phyloP scores from a whole-genome alignment of 768 basidiomycete species.

The Krasilnikovozyma curviuscula region DNA sequence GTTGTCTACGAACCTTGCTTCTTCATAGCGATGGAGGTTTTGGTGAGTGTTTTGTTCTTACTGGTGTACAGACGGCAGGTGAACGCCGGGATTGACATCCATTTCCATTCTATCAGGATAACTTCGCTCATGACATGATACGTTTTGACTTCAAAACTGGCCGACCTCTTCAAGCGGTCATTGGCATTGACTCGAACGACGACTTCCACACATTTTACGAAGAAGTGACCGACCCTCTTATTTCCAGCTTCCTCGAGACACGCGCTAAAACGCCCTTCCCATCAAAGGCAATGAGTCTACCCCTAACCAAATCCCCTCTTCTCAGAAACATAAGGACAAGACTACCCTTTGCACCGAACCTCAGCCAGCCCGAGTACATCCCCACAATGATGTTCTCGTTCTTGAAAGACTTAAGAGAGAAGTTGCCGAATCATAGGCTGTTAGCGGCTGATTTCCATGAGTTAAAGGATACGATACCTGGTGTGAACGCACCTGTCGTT shows the following conservation, averaged over 20 bases:
- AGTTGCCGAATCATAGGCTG: slow-evolving; percentile 84
- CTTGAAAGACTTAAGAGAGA: slow-evolving; percentile 54
- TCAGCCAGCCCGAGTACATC: slow-evolving; percentile 70
- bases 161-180: slow-evolving; percentile 56
- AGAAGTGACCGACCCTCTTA: slow-evolving; percentile 64
- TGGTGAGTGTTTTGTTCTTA: slow-evolving; percentile 38
- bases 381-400: slow-evolving; percentile 78
- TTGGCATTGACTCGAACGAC: slow-evolving; percentile 56
- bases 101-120: slow-evolving; percentile 40
- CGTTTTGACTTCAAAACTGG: slow-evolving; percentile 68
- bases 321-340: slow-evolving; percentile 46
- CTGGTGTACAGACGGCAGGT: too few species aligned
- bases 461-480: slow-evolving; percentile 66
- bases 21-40: slow-evolving; percentile 84
- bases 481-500: slow-evolving; percentile 69
- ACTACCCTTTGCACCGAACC: slow-evolving; percentile 77
- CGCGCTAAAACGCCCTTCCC: slow-evolving; percentile 18
- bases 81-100: too few species aligned
- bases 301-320: slow-evolving; percentile 17
- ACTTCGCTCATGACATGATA: slow-evolving; percentile 87
- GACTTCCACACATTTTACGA: slow-evolving; percentile 72
- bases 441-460: slow-evolving; percentile 82
- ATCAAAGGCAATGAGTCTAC: background rate
- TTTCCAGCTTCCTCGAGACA: slow-evolving; percentile 58
- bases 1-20: slow-evolving; percentile 69